These are phyloP conservation scores for Xanthoconium separans DNA, from an alignment of 1,284 basidiomycete species.

Conservation along the genomic window DNA sequence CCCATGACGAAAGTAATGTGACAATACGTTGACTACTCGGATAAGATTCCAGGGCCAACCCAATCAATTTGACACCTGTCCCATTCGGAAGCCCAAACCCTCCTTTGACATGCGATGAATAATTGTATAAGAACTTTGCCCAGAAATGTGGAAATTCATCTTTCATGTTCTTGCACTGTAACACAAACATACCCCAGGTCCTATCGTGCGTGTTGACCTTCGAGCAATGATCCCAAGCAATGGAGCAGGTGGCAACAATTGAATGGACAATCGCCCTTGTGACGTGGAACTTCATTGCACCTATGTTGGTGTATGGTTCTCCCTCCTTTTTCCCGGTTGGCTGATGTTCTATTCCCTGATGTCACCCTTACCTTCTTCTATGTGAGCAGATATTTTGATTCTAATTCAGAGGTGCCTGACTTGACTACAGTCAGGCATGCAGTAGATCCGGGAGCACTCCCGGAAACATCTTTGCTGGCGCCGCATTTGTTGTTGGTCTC, in stretches of 20 bases:
- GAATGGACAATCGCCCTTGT: slow-evolving; percentile 24
- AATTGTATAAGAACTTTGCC: not conserved
- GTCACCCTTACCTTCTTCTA: slow-evolving; percentile 24
- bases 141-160: not conserved
- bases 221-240: slow-evolving; percentile 24
- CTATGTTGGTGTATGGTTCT: slow-evolving; percentile 14
- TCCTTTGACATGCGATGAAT: not conserved
- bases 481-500: slow-evolving; percentile 26
- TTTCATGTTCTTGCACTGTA: slow-evolving; percentile 4
- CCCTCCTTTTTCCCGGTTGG: not conserved
- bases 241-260: slow-evolving; percentile 28
- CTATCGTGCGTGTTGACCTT: slow-evolving; percentile 15
- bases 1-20: too few species aligned
- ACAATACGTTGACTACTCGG: too few species aligned
- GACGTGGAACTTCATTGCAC: slow-evolving; percentile 28
- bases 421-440: slow-evolving; percentile 24
- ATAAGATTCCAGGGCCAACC: not conserved
- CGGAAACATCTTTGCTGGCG: slow-evolving; percentile 15
- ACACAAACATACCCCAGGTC: slow-evolving; percentile 19
- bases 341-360: slow-evolving; percentile 17
- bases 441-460: slow-evolving; percentile 28
- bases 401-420: slow-evolving; percentile 1
- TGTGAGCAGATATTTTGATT: slow-evolving; percentile 12
- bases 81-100: not conserved
- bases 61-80: not conserved